Percentiles rank a stretch among this genome's conserved stretches.
Evolutionary conservation across 2,329 filamentous ascomycete genomes (phyloP).

Genomic region (Fusarium armeniacum): DNA sequence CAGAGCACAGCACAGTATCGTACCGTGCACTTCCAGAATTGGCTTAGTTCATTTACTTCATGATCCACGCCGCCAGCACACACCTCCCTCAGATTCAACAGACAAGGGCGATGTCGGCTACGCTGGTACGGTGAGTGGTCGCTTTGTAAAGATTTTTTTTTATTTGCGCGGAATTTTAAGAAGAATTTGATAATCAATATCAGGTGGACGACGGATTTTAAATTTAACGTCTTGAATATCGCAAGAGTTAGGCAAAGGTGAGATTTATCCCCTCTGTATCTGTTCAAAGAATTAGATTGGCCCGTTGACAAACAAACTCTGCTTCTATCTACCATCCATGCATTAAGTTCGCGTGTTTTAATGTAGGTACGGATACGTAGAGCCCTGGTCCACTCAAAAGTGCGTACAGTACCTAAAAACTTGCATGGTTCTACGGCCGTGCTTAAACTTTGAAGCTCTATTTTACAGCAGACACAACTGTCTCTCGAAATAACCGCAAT

Average conservation of each 20-base stretch:
- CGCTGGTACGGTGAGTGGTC: slow-evolving; percentile 25
- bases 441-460: slow-evolving; percentile 11
- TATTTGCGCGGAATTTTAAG: neutral
- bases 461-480: neutral
- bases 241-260: neutral
- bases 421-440: slow-evolving; percentile 11
- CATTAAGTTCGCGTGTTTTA: slow-evolving; percentile 15
- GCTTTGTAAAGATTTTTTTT: slow-evolving; percentile 2
- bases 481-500: neutral
- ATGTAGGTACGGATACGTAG: slow-evolving; percentile 17
- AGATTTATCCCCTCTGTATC: neutral
- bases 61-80: slow-evolving; percentile 33
- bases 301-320: slow-evolving; percentile 1
- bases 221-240: neutral
- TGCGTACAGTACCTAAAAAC: slow-evolving; percentile 6
- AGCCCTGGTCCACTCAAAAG: neutral
- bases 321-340: slow-evolving; percentile 3
- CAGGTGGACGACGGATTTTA: neutral
- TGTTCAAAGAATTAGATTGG: neutral
- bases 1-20: slow-evolving; percentile 34
- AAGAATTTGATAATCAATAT: neutral
- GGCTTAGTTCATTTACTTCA: slow-evolving; percentile 26
- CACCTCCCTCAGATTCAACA: slow-evolving; percentile 23
- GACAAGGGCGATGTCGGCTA: slow-evolving; percentile 38
- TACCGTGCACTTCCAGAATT: slow-evolving; percentile 25